Conservation (phyloP, 306 rosid species). For the Quercus rubra region DNA sequence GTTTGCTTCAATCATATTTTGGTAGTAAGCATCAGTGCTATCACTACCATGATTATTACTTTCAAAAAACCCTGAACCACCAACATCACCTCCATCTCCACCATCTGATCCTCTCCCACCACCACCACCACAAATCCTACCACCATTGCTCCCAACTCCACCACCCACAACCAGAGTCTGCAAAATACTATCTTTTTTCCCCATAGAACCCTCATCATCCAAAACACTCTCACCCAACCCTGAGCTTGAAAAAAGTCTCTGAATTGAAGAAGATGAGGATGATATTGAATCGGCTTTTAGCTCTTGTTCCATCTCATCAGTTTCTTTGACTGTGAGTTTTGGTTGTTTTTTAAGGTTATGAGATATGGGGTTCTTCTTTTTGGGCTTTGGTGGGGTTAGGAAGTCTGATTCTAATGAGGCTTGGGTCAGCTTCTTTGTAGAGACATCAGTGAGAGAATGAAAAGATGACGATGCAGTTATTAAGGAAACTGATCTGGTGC, state of each 20-base stretch:
- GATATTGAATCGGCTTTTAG: conserved; percentile 3
- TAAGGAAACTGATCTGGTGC: conserved; percentile 39
- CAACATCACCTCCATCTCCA: conserved; percentile 28
- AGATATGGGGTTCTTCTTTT: conserved; percentile 16
- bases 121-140: conserved; percentile 39
- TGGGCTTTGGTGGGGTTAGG: conserved; percentile 27
- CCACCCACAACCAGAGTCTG: conserved; percentile 46
- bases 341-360: conserved; percentile 12
- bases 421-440: conserved; percentile 24
- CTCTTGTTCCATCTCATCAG: conserved; percentile 20
- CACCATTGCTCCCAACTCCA: conserved; percentile 50
- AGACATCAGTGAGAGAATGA: conserved; percentile 4
- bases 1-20: conserved; percentile 66
- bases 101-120: conserved; percentile 36
- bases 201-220: conserved; percentile 26
- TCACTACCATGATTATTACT: conserved; percentile 40
- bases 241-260: conserved; percentile 44
- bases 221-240: conserved; percentile 35
- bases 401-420: conserved; percentile 23
- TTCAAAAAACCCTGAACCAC: conserved; percentile 33
- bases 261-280: conserved; percentile 16
- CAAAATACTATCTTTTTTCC: conserved; percentile 20
- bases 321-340: conserved; percentile 19
- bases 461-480: neutral
- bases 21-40: conserved; percentile 55